phyloP scores from a whole-genome alignment of 2,329 filamentous ascomycete species.

The Penicillium expansum region DNA sequence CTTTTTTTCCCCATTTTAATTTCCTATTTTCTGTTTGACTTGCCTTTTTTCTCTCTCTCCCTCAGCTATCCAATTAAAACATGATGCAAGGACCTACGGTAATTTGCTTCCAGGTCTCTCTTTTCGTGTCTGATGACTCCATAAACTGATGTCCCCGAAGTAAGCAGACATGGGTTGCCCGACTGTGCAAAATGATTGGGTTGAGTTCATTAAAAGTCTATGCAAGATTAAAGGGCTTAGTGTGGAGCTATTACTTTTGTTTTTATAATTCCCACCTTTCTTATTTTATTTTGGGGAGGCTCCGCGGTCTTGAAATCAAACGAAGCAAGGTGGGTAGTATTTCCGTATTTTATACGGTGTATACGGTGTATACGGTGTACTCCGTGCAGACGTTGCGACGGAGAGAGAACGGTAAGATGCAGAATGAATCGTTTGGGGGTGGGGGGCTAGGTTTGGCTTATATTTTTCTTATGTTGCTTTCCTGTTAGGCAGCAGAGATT shows the following conservation, averaged over 20 bases:
- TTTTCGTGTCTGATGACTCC: not conserved
- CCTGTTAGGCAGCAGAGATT: constrained; percentile 16
- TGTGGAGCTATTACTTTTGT: not conserved
- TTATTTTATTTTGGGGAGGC: not conserved
- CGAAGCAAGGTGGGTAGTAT: not conserved
- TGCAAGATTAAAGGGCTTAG: constrained; percentile 1
- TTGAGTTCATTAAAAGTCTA: not conserved
- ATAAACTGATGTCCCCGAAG: not conserved
- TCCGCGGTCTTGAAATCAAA: constrained; percentile 8
- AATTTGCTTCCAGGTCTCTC: not conserved
- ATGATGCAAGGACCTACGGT: not conserved
- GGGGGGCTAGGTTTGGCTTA: not conserved
- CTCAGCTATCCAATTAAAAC: not conserved
- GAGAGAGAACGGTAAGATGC: constrained; percentile 14
- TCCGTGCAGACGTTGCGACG: not conserved
- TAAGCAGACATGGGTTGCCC: not conserved
- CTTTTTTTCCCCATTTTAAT: not conserved
- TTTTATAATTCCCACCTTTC: not conserved
- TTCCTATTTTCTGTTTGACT: constrained; percentile 1
- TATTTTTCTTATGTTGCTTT: not conserved
- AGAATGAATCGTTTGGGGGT: no score
- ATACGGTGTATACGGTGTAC: not conserved
- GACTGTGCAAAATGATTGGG: not conserved
- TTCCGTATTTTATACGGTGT: not conserved
- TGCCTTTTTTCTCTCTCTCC: not conserved